Evolutionary conservation across 345 rosid species (phyloP), one percentile per base, ranked within the genome.

Genomic region (Luvunga scandens): DNA sequence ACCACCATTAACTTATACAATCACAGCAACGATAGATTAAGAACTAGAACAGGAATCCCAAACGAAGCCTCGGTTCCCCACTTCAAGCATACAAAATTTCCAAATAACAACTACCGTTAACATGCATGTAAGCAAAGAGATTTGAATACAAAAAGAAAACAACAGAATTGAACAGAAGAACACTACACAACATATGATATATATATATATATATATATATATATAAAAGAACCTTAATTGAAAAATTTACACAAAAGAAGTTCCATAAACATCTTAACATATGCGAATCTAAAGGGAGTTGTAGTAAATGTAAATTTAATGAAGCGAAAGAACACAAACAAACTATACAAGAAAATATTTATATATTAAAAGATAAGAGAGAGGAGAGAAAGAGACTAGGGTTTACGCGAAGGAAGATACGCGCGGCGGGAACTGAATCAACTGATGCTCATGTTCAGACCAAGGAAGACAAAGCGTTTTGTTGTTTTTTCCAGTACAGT

Each of bases 371-470:
- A 65, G 18, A 38, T 24, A 24, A 31, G 34, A 28, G 39, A 38
- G 53, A 34, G 65, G 50, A n/a, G 28, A 64, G 60, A 48, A 62
- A 65, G 33, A 50, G n/a, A 33, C 21, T 66, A 76, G 79, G 77
- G 79, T 27, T 76, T 66, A 66, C 79, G 36, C 36, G 66, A 53
- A 66, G 34, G 19, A 33, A 66, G 72, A 24, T 1, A 7, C n/a
- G 53, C 53, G 64, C 63, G 50, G 78, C 63, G 50, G 78, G 71
- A 63, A 64, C 69, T 42, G 28, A 22, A 3, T 2, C 22, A 27
- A 13, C 34, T 38, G 57, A 6, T 1, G 9, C 57, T 30, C 27
- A 33, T 38, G 55, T 10, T 45, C 62, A 13, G 71, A 64, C 48
- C 4, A n/a, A 8, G 6, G 28, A 6, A 22, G 50, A 66, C 38